Evolutionary conservation across 2,329 filamentous ascomycete species (phyloP), one percentile per base, ranked within the genome.

Genomic region (Magnaporthiopsis incrustans): DNA sequence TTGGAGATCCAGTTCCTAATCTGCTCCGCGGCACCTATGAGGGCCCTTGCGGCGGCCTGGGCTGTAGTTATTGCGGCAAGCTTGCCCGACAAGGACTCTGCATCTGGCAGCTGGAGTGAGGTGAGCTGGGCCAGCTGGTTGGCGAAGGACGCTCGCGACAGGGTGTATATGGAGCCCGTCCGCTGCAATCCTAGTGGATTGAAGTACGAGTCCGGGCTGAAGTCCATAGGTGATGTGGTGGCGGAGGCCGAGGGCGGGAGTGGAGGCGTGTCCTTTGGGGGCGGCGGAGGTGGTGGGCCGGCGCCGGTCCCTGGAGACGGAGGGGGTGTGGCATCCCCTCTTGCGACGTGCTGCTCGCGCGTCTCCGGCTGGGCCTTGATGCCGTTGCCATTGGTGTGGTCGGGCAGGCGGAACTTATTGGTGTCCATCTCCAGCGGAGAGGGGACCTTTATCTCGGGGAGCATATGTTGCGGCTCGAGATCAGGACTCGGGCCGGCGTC

Each of bases 1-100:
- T 97, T 97, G 67, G 85, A 85, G 72, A 97, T 97, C 95, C 95
- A 99, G 71, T 89, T 89, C 67, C 89, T 85, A 68, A 99, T 98
- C 75, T 98, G 93, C 67, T 96, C 91, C 5, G 93, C 92, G 14
- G 94, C 92, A 69, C 91, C 90, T 68, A 91, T 89, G 64, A 98
- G 82, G 0, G 92, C 92, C 66, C 86, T 89, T 12, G 92, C 87
- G 32, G 94, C 95, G n/a, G 88, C 85, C 65, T 90, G 87, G 3
- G 93, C 92, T 0, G 90, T 95, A 12, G 92, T 87, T 60, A 98
- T 95, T 22, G 91, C 88, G 11, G 88, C 86, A 61, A 99, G 92
- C 71, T 89, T 91, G 67, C 87, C 89, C 33, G 92, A 91, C 27
- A 99, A 82, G 0, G 91, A 89, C 58, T 89, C 87, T 63, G 94